Base-by-base conservation (phyloP, 192 early-diverging fungal species). In the Powellomyces hirtus region DNA sequence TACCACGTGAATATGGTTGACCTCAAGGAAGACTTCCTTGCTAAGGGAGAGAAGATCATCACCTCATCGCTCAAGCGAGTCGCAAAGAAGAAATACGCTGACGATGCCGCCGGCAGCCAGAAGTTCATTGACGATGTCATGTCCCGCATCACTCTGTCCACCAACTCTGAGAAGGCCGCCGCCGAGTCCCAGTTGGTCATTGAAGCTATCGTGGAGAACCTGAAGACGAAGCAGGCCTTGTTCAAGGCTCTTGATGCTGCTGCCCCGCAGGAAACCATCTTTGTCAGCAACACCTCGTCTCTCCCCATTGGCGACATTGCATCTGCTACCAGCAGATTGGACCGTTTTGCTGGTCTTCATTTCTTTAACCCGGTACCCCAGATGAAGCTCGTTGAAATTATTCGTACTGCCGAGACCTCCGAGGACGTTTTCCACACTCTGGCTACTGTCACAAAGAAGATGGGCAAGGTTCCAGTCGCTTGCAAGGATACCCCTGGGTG, bases 331-430 rank as follows among this genome's bases (percentile, higher is more conserved):
- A 59, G 72, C 59, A 78, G 89, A 1, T 63, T 69, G 36, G 73
- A 77, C 51, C 79, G 81, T 24, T 91, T 95, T 64, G 89, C 91
- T 24, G 96, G 96, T 34, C 77, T 96, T 62, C 96, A 98, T 74
- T 98, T 95, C 78, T 98, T 98, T 80, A 98, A 98, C 84, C 96
- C 96, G 3, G 96, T 98, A n/a, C 91, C 96, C 33, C 91, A 93
- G 76, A 98, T 98, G 96, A 95, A 95, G 80, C 80, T 98, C 27
- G 96, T 98, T 11, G 96, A 98, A 80, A 89, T 98, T 10, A 89
- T 96, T 66, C 82, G 87, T 49, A 92, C 91, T 0, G 74, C 77
- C 8, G 76, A 86, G 24, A 85, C 88, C 10, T 73, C 75, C 27
- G 77, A 88, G 35, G 71, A 79, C 7, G 86, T 84, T 0, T 91